A percentile compares a stretch with the other conserved stretches of the same genome.
phyloP scores from a whole-genome alignment of 78 protist genomes.

The slime mould (Dictyostelium discoideum) region DNA sequence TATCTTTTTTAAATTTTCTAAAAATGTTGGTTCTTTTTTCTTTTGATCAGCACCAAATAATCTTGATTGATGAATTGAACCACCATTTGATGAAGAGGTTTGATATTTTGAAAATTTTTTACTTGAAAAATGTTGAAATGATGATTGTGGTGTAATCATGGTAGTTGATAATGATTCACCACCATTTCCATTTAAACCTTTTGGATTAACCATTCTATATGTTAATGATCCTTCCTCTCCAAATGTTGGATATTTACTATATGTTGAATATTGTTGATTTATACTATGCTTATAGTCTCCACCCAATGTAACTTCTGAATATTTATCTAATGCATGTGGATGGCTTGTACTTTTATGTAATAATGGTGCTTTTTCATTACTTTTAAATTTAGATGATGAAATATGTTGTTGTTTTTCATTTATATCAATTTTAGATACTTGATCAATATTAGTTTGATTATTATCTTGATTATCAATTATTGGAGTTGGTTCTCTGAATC shows the following conservation, averaged over 20 bases:
- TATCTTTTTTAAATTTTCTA: background rate
- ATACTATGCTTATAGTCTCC: background rate
- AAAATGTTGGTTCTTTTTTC: conserved; percentile 26
- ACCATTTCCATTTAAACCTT: background rate
- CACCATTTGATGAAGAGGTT: background rate
- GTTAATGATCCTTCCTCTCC: background rate
- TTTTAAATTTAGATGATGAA: background rate
- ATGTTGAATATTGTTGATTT: background rate
- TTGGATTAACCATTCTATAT: background rate
- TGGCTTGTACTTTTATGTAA: background rate
- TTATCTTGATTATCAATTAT: no score
- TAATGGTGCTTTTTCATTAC: background rate
- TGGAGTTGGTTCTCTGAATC: conserved; percentile 35
- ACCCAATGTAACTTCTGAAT: background rate
- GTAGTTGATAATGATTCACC: background rate
- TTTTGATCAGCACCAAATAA: background rate
- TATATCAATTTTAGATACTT: background rate
- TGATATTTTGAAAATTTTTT: background rate
- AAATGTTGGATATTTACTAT: background rate
- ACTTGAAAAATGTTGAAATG: conserved; percentile 10
- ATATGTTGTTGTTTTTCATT: background rate
- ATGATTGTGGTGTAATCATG: conserved; percentile 30
- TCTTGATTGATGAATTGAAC: background rate
- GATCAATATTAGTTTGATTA: background rate
- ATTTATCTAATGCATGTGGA: background rate